phyloP scores from a whole-genome alignment of 176 grass and related monocot species.

The Alopecurus myosuroides region DNA sequence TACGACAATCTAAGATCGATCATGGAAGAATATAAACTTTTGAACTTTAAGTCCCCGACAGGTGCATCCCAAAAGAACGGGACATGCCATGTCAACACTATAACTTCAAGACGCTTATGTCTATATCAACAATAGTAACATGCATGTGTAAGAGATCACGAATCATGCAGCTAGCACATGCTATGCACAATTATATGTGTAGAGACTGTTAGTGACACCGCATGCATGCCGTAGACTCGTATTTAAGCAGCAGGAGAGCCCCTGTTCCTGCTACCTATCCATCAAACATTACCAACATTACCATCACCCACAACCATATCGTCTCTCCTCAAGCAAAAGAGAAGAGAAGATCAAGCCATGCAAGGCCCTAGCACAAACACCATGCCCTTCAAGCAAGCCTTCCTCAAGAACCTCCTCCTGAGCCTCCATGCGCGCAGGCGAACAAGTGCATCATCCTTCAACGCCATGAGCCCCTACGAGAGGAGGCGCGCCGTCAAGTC shows the following conservation, averaged over 20 bases:
- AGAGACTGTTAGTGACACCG: too few relatives aligned
- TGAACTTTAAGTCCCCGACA: not conserved
- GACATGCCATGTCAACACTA: too few relatives aligned
- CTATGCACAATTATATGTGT: too few relatives aligned
- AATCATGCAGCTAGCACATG: too few relatives aligned
- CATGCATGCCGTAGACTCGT: not conserved
- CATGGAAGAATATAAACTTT: not conserved
- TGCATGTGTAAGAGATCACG: too few relatives aligned
- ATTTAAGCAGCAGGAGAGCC: not conserved
- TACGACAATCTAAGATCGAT: not conserved
- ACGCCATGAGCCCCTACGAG: conserved; percentile 25
- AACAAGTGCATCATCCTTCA: not conserved
- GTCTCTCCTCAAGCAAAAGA: too few relatives aligned
- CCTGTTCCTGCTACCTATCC: not conserved
- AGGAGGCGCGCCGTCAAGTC: conserved; percentile 57
- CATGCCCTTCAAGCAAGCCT: conserved; percentile 32
- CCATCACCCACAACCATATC: too few relatives aligned
- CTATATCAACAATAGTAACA: too few relatives aligned
- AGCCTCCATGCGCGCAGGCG: not conserved
- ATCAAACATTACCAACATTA: not conserved
- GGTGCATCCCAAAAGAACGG: too few relatives aligned
- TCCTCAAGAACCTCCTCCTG: conserved; percentile 44
- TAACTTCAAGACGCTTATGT: too few relatives aligned
- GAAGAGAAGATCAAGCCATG: too few relatives aligned
- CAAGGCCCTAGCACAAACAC: not conserved